Evolutionary conservation across 176 grass and related monocot species (phyloP).

Genomic region (Pontederia paniculata): DNA sequence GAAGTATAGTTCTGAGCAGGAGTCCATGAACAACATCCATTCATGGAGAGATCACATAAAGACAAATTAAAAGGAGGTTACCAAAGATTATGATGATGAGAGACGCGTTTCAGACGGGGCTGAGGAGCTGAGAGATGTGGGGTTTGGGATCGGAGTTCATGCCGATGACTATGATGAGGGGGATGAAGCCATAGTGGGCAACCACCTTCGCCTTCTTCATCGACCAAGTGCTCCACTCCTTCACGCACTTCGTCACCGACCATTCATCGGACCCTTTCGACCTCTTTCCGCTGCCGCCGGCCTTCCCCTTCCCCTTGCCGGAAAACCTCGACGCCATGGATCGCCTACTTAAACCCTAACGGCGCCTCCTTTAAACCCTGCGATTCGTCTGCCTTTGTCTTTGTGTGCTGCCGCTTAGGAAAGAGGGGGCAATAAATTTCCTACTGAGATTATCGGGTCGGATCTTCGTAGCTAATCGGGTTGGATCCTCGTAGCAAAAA

Average conservation of each 20-base stretch:
- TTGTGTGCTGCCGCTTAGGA: no score
- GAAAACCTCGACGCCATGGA: slow-evolving; percentile 10
- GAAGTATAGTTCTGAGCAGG: no score
- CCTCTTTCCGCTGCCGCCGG: background rate
- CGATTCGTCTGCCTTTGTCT: no score
- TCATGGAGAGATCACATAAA: no score
- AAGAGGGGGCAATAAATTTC: no score
- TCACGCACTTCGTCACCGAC: background rate
- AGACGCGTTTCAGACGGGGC: background rate
- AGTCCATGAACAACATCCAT: no score
- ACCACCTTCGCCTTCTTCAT: slow-evolving; percentile 16
- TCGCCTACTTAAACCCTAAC: background rate
- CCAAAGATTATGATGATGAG: no score
- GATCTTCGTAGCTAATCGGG: no score
- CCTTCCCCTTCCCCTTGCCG: slow-evolving; percentile 5
- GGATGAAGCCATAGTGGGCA: slow-evolving; percentile 11
- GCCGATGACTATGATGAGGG: slow-evolving; percentile 13
- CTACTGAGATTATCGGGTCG: no score
- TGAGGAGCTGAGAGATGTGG: slow-evolving; percentile 7
- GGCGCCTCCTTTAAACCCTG: no score
- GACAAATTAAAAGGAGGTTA: no score
- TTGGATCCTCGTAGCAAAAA: no score
- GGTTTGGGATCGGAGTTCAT: slow-evolving; percentile 15
- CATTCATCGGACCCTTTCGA: background rate
- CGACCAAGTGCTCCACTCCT: slow-evolving; percentile 14